Base-by-base conservation (phyloP, 768 basidiomycete species). In the Boletus rubropictus region DNA sequence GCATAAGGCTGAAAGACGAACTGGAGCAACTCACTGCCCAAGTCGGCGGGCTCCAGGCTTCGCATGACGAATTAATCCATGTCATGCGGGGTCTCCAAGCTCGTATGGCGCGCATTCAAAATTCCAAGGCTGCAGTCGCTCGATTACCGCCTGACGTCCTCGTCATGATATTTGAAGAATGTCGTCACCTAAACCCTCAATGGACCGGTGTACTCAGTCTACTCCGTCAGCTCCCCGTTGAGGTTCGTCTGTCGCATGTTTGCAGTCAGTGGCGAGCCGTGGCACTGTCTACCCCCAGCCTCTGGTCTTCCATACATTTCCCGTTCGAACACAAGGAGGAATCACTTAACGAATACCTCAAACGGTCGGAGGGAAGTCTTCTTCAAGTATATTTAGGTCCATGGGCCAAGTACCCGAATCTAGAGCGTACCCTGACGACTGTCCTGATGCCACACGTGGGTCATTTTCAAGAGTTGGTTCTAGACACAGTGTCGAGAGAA, bases 301-400 rank as follows among this genome's bases (percentile, higher is more conserved):
- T 71, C 44, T 70, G 67, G 70, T 66, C 66, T 15, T 57, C 56
- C 14, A 61, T 69, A 47, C 63, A 56, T 44, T 59, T 64, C 49
- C 59, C 62, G 10, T 60, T 64, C 44, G 61, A 60, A 20, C 63
- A 53, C 42, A 59, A 57, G 36, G 60, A 63, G 29, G 56, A 56
- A n/a, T 59, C 60, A 0, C 51, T 69, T n/a, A 27, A 42, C 11
- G 61, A 64, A 52, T 69, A 69, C 50, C 59, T 70, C 36, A 57
- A 44, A 32, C 56, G 69, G 47, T 68, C 68, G 7, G 56, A 54
- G 20, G 60, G 60, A 3, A 55, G 56, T 29, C 59, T 60, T 34
- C 60, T 69, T 10, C 60, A 64, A 15, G 54, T 69, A 12, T 64
- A 67, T 54, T 28, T 69, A 10, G 58, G 59, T 3, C 69, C 64